Base-by-base conservation (phyloP, 148 eudicot species). In the Agrostemma githago region DNA sequence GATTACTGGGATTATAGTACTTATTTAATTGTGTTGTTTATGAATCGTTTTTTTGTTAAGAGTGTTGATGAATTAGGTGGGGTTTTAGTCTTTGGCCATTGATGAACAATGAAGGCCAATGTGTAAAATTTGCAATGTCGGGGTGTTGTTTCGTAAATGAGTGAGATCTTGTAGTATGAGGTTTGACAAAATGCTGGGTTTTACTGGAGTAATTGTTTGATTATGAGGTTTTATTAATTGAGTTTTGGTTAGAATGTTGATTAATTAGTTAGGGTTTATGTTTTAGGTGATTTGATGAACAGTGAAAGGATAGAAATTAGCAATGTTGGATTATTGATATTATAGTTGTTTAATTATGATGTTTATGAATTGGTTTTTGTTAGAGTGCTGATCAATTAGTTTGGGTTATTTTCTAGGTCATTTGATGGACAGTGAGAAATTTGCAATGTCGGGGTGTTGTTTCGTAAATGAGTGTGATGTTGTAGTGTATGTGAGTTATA, bases 371-470 rank as follows among this genome's bases (percentile, higher is more conserved):
- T 60, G 15, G 54, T 17, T 21, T 46, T 14, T 61, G 15, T 62
- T 20, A 1, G 15, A 21, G 56, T 26, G 34, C 34, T 26, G 34
- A 26, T 26, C 1, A 26, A 26, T 26, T 17, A 34, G 46, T 16
- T 2, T 9, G 21, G 16, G 61, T 6, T 59, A 37, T 19, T 39
- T 12, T 63, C 40, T 62, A 69, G 82, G 75, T 54, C 34, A 41
- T 26, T 5, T 74, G 74, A 70, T 63, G 56, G 74, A 74, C 71
- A 62, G 40, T 75, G 38, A 38, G 11, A n/a, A 62, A 42, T 21
- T 51, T 15, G 34, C 43, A 51, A 38, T 60, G 34, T 38, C 46
- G 61, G 74, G 59, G 65, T 46, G 40, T 19, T 61, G 26, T 2
- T 20, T 26, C 34, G 1, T 26, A 26, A 26, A 26, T 26, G 34